Evolutionary conservation across 345 rosid species (phyloP), one percentile per base, ranked within the genome.

Genomic region (Hibiscus syriacus): DNA sequence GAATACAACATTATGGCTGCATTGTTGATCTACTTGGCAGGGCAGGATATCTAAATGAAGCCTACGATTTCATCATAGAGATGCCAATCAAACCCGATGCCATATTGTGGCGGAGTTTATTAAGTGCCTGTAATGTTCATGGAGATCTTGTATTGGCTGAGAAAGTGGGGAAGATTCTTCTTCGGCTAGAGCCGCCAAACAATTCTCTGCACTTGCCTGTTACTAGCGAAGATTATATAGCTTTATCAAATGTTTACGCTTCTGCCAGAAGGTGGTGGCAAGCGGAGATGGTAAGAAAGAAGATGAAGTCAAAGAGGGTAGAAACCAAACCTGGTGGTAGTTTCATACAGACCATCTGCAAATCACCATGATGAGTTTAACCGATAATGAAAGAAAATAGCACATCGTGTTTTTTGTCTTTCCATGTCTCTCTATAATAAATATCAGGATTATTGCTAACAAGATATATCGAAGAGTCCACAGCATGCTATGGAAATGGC

Each of bases 201-300:
- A 45, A 39, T 1, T 72, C 45, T 54, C 50, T 27, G 34, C 75
- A 68, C 66, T 43, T 26, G 52, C 30, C 22, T 27, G 52, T 30
- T 50, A 56, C 48, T 27, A 30, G 86, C 52, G 86, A 82, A 78
- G 87, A 84, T 67, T 80, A 77, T 53, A 76, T 86, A 0, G 87
- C 86, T 66, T 71, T 89, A 56, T 89, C 92, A 0, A 85, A 89
- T 72, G 68, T 85, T 32, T 85, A 78, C 53, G 90, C 90, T 60
- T 78, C 77, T 1, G 77, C 76, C n/a, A 80, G 77, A 70, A 83
- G 73, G 74, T 83, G 87, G 88, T 70, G 25, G 11, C 85, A 84
- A 20, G 87, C 77, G 39, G 89, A 81, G 77, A 81, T 58, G 64
- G 63, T 78, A 32, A 77, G 89, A 70, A 70, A 36, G 53, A 66